Evolutionary conservation across 225 moss, liverwort and hornwort species (phyloP).

Genomic region (Physcomitrium patens): DNA sequence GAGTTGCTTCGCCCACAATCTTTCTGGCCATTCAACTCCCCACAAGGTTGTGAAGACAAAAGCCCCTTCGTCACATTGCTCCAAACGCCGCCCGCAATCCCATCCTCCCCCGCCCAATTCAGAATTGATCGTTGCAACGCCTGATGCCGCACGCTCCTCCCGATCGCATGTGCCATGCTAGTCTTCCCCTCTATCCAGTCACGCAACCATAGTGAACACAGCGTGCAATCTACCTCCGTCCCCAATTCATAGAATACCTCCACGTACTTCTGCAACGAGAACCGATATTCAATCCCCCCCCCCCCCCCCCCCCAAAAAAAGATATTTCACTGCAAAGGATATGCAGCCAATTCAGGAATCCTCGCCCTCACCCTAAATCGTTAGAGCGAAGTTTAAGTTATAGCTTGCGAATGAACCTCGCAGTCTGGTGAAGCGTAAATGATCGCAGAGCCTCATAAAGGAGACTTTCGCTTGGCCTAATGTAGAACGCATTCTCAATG

Average conservation of each 20-base stretch:
- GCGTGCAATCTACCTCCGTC: neutral
- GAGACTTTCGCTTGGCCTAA: too few species aligned
- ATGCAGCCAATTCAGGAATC: too few species aligned
- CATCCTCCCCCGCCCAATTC: slow-evolving; percentile 46
- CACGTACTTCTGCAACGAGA: neutral
- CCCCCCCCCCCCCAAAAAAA: too few species aligned
- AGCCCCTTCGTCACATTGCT: slow-evolving; percentile 31
- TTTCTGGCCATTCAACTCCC: slow-evolving; percentile 24
- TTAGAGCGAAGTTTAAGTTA: too few species aligned
- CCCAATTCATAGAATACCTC: neutral
- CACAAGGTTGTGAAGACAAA: slow-evolving; percentile 34
- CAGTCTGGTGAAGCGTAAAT: too few species aligned
- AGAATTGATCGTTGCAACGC: slow-evolving; percentile 35
- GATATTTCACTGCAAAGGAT: too few species aligned
- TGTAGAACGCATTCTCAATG: too few species aligned
- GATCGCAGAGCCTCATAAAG: too few species aligned
- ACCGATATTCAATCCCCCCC: too few species aligned
- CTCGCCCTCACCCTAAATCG: too few species aligned
- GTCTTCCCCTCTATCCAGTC: neutral
- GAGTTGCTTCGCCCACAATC: slow-evolving; percentile 13
- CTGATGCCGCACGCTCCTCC: slow-evolving; percentile 45
- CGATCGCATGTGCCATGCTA: slow-evolving; percentile 50
- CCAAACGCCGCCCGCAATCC: slow-evolving; percentile 18
- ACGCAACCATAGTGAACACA: neutral
- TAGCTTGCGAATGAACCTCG: too few species aligned